These are phyloP conservation scores for Mimosa bimucronata DNA, from an alignment of 306 rosid genomes.

Conservation along the genomic window DNA sequence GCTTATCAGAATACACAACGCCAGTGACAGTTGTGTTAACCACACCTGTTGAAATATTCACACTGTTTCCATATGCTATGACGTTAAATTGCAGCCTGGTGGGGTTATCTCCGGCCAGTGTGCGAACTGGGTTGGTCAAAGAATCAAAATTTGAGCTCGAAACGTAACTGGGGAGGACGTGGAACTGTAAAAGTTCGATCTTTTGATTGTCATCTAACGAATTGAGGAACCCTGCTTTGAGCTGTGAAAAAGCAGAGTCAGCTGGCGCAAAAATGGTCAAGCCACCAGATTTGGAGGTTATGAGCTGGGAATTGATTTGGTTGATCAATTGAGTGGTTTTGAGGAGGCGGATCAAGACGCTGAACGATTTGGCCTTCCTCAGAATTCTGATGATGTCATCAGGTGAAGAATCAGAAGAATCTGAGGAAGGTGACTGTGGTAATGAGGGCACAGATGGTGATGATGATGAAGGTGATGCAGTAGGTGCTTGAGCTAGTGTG, in stretches of 20 bases:
- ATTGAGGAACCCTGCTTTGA: constrained; percentile 16
- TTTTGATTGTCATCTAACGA: constrained; percentile 33
- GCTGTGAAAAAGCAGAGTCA: constrained; percentile 2
- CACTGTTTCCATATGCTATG: constrained; percentile 45
- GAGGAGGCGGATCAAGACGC: constrained; percentile 41
- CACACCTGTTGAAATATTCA: constrained; percentile 41
- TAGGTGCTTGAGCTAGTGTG: constrained; percentile 19
- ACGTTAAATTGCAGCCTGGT: constrained; percentile 43
- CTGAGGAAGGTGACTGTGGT: constrained; percentile 17
- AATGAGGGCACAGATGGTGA: neutral
- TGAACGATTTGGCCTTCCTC: constrained; percentile 42
- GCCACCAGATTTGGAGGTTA: constrained; percentile 5
- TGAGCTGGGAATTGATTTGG: constrained; percentile 47
- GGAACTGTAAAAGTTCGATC: constrained; percentile 47
- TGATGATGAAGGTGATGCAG: constrained; percentile 5
- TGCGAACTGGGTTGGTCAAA: constrained; percentile 48
- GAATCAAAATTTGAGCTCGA: constrained; percentile 50
- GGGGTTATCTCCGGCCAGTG: constrained; percentile 49
- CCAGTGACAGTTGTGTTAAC: constrained; percentile 47
- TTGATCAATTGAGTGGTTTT: constrained; percentile 44
- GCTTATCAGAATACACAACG: constrained; percentile 39
- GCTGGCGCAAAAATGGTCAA: neutral
- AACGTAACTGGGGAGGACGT: constrained; percentile 39
- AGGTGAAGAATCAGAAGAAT: constrained; percentile 19
- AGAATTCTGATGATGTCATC: constrained; percentile 39